Conservation (phyloP, 139 green algal species). For the Tetradesmus obliquus region DNA sequence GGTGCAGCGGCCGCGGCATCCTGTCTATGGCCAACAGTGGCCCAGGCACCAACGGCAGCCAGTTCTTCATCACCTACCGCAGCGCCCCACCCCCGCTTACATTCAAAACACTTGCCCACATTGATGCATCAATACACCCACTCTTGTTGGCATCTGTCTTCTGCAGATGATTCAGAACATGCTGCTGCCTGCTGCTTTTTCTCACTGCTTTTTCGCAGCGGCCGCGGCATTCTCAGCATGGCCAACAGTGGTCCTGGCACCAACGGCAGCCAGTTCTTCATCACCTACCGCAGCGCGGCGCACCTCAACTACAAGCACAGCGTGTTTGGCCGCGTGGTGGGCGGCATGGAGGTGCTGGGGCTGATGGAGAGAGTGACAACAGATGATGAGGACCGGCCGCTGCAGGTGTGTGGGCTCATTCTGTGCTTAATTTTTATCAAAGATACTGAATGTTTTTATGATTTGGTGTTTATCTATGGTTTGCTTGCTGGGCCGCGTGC, state of each 20-base stretch:
- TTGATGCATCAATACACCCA: no score
- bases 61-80: constrained; percentile 88
- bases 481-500: neutral
- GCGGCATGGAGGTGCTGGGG: constrained; percentile 86
- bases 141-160: no score
- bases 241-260: constrained; percentile 89
- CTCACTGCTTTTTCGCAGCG: no score
- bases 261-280: constrained; percentile 87
- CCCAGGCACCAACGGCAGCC: constrained; percentile 74
- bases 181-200: neutral
- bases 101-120: constrained; percentile 77
- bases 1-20: constrained; percentile 83
- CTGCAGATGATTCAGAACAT: no score
- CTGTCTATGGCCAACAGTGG: constrained; percentile 97
- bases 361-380: constrained; percentile 89
- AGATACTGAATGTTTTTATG: neutral
- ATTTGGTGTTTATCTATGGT: neutral
- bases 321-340: constrained; percentile 75
- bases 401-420: constrained; percentile 48
- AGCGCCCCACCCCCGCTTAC: constrained; percentile 84
- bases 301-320: constrained; percentile 97
- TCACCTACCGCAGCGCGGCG: constrained; percentile 73
- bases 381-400: constrained; percentile 88
- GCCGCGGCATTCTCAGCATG: constrained; percentile 94
- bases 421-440: constrained; percentile 43